Conservation (phyloP, 1,139 yeast genomes). For the Protomyces inundatus region DNA sequence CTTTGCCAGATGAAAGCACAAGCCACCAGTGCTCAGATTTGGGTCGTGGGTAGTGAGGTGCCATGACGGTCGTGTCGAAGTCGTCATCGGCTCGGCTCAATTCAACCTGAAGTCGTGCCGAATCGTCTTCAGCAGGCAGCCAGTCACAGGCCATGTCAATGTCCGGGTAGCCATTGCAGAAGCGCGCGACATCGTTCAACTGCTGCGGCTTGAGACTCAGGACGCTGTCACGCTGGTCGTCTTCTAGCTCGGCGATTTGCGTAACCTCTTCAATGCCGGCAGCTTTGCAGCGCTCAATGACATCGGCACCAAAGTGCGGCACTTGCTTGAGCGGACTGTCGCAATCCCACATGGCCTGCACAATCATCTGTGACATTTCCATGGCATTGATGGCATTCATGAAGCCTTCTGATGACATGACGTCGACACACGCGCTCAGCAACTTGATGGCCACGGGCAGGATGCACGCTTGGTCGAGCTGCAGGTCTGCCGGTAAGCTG, state of each 20-base stretch:
- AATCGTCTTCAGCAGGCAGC: constrained; percentile 43
- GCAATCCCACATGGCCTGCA: constrained; percentile 80
- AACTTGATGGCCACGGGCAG: constrained; percentile 50
- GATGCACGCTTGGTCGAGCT: constrained; percentile 52
- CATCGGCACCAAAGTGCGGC: constrained; percentile 57
- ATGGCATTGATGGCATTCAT: constrained; percentile 74
- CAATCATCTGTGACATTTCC: constrained; percentile 84
- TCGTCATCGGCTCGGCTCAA: constrained; percentile 47
- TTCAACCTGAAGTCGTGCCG: constrained; percentile 47
- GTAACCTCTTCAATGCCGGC: constrained; percentile 62
- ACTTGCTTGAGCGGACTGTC: constrained; percentile 77
- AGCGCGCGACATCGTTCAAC: constrained; percentile 65
- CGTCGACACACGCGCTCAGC: constrained; percentile 65
- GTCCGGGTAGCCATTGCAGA: constrained; percentile 85
- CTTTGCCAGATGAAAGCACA: constrained; percentile 68
- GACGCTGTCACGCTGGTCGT: constrained; percentile 60
- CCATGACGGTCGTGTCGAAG: constrained; percentile 33
- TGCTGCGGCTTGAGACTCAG: constrained; percentile 51
- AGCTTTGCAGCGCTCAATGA: constrained; percentile 55
- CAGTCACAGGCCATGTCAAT: constrained; percentile 60
- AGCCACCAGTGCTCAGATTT: constrained; percentile 76
- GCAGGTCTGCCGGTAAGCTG: constrained; percentile 55
- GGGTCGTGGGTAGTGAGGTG: constrained; percentile 52
- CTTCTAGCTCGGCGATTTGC: constrained; percentile 79
- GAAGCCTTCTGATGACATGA: constrained; percentile 72